Evolutionary conservation across 208 protist species (phyloP).

Genomic region (Acanthamoeba culbertsoni): DNA sequence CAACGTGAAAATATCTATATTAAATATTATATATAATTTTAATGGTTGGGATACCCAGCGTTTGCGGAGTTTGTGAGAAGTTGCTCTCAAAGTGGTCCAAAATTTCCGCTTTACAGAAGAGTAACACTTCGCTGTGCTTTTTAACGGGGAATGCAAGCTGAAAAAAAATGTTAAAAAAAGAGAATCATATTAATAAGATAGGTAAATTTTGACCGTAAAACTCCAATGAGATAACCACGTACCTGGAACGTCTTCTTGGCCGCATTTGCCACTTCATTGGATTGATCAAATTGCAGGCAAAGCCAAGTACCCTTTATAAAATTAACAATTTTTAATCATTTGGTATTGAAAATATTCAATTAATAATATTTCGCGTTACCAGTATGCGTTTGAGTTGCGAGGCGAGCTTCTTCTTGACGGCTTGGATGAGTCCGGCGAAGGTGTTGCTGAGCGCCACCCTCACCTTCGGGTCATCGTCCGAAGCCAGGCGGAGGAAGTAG

Average conservation of each 20-base stretch:
- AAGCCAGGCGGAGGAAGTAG: background rate
- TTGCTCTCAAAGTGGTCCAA: slow-evolving; percentile 20
- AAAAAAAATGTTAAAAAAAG: background rate
- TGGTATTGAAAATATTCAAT: background rate
- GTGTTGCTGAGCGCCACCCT: slow-evolving; percentile 29
- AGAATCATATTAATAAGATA: background rate
- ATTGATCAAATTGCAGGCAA: slow-evolving; percentile 56
- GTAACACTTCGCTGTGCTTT: slow-evolving; percentile 48
- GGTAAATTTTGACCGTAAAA: background rate
- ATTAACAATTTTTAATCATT: background rate
- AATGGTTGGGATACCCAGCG: background rate
- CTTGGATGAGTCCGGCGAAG: background rate
- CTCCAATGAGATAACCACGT: background rate
- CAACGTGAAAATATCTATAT: background rate
- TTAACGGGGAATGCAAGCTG: background rate
- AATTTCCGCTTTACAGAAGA: slow-evolving; percentile 42
- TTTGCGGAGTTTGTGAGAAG: slow-evolving; percentile 36
- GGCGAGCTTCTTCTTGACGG: slow-evolving; percentile 60
- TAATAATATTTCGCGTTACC: background rate
- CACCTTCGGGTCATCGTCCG: slow-evolving; percentile 44
- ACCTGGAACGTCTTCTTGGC: slow-evolving; percentile 51
- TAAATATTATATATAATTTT: background rate
- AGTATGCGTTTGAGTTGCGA: slow-evolving; percentile 52
- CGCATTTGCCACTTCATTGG: background rate
- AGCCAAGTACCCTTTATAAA: slow-evolving; percentile 11